These are phyloP conservation scores for Phytophthora cactorum DNA, from an alignment of 352 stramenopile genomes.

Conservation along the genomic window DNA sequence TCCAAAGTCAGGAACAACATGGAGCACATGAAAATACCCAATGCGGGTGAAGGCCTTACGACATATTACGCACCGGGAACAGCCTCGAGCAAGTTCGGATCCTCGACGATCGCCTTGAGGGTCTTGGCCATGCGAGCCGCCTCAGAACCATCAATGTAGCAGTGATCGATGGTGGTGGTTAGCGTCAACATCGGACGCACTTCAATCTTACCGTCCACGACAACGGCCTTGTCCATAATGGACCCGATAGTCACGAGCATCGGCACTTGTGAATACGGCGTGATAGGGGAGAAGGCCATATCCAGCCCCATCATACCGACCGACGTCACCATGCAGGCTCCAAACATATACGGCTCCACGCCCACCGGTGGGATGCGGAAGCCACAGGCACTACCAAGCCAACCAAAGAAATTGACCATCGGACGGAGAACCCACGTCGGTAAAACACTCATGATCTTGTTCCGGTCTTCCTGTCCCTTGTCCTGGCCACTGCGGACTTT, in stretches of 20 bases:
- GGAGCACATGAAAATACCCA: not conserved
- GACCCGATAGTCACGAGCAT: slow-evolving; percentile 76
- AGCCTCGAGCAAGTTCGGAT: slow-evolving; percentile 57
- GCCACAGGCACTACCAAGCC: slow-evolving; percentile 64
- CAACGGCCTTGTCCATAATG: slow-evolving; percentile 68
- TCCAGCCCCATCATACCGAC: slow-evolving; percentile 79
- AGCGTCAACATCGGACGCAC: slow-evolving; percentile 70
- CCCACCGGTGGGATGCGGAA: slow-evolving; percentile 59
- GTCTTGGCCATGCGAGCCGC: slow-evolving; percentile 62
- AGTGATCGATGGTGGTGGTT: slow-evolving; percentile 77
- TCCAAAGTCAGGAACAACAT: too few species aligned
- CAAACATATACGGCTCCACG: slow-evolving; percentile 78
- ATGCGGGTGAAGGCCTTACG: not conserved
- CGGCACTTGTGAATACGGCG: slow-evolving; percentile 63
- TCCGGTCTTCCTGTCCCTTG: slow-evolving; percentile 65
- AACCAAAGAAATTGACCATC: slow-evolving; percentile 65
- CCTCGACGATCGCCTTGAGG: slow-evolving; percentile 59
- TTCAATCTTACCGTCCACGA: slow-evolving; percentile 62
- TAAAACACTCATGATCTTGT: slow-evolving; percentile 65
- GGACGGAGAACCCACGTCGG: slow-evolving; percentile 62
- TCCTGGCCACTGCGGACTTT: slow-evolving; percentile 65
- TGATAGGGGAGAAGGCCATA: slow-evolving; percentile 69
- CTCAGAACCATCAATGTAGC: slow-evolving; percentile 70
- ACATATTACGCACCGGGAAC: slow-evolving; percentile 33
- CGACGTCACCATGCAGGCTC: slow-evolving; percentile 73